Evolutionary conservation across 2,329 filamentous ascomycete genomes (phyloP).

Genomic region (Xylariomycetidae sp.): DNA sequence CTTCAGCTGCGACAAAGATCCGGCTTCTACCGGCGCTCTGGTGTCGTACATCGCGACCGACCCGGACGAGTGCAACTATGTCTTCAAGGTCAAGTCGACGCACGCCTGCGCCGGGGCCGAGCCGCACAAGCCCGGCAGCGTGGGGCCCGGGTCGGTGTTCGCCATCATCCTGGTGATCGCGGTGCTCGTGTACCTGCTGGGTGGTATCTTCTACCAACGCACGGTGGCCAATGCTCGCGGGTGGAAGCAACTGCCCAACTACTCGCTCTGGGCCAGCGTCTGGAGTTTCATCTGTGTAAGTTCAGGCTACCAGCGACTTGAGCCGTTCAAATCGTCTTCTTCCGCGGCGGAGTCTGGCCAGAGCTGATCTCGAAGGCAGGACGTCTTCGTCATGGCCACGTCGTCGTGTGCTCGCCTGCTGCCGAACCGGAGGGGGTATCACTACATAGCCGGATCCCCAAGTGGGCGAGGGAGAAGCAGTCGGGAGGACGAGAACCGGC

Average conservation of each 20-base stretch:
- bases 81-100: conserved; percentile 85
- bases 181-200: conserved; percentile 80
- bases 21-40: conserved; percentile 58
- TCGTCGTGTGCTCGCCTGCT: conserved; percentile 64
- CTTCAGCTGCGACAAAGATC: conserved; percentile 85
- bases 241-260: conserved; percentile 94
- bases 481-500: conserved; percentile 78
- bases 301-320: conserved; percentile 16
- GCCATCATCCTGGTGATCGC: conserved; percentile 75
- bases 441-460: conserved; percentile 51
- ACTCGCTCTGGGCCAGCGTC: conserved; percentile 84
- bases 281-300: conserved; percentile 77
- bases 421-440: conserved; percentile 62
- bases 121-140: conserved; percentile 65
- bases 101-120: conserved; percentile 69
- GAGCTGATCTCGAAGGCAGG: conserved; percentile 31
- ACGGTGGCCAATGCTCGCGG: conserved; percentile 91
- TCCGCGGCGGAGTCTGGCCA: no score
- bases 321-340: no score
- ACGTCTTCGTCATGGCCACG: conserved; percentile 60
- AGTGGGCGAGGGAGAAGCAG: conserved; percentile 38
- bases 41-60: conserved; percentile 79
- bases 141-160: conserved; percentile 72
- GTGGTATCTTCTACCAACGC: conserved; percentile 91
- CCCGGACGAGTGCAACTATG: conserved; percentile 87